Evolutionary conservation across 148 eudicot genomes (phyloP), one percentile per base, ranked within the genome.

Genomic region (Vaccinium darrowii): DNA sequence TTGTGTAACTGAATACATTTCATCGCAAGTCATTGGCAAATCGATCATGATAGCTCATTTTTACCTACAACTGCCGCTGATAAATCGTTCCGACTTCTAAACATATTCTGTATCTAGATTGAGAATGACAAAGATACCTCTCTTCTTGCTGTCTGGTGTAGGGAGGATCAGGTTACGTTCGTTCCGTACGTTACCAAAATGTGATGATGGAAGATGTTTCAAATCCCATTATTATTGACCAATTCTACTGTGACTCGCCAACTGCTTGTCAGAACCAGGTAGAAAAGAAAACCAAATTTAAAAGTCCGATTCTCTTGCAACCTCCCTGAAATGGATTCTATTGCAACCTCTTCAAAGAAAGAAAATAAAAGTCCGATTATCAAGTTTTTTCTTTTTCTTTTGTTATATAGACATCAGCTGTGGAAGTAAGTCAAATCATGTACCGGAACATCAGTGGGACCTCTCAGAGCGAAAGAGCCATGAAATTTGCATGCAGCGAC

Each of bases 131-230:
- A 53, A 56, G 52, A 56, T 79, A 36, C 51, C 82, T 58, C 71
- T 69, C 73, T 58, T 25, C n/a, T 79, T 25, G 39, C 11, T 69
- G 74, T 74, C 23, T n/a, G 79, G 83, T 85, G 80, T 85, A 97
- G 99, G 99, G 99, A 79, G 99, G 99, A 89, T 88, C 93, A 47
- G 99, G 99, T 67, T 91, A 93, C 83, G 99, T 97, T 54, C 92
- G 90, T 74, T 87, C 90, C 27, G 88, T 97, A 49, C 91, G 92
- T 8, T 97, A 89, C 79, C 93, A 97, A 72, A 94, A 97, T 87
- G 96, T 97, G 84, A 88, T 89, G 86, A 95, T 95, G 98, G 91
- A 92, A 83, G 89, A 95, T 33, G 99, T 95, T 80, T 88, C 96
- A 78, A 94, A 97, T 84, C 99, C 99, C 52, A 95, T 97, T 63